phyloP scores from a whole-genome alignment of 768 basidiomycete species.

The Pleurotus platypus region DNA sequence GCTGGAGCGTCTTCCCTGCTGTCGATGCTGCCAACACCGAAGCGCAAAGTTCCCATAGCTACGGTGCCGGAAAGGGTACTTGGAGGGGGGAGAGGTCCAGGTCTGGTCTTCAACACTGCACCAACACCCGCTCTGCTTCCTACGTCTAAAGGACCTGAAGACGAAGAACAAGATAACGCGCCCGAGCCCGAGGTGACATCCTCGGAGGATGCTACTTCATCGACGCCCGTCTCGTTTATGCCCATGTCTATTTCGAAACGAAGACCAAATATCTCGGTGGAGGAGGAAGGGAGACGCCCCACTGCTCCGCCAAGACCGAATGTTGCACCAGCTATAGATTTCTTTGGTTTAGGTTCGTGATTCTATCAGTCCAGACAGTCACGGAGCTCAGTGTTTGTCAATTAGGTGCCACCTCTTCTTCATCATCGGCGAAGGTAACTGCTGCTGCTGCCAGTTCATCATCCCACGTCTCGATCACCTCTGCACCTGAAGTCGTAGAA shows the following conservation, averaged over 20 bases:
- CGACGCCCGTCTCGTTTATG: constrained; percentile 38
- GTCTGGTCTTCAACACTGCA: constrained; percentile 53
- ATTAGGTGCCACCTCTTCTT: constrained; percentile 16
- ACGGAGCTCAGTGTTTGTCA: constrained; percentile 6
- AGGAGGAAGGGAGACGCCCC: constrained; percentile 33
- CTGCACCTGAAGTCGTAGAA: constrained; percentile 66
- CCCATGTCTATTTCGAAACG: constrained; percentile 61
- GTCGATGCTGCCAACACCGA: constrained; percentile 75
- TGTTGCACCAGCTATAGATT: constrained; percentile 44
- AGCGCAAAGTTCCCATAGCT: constrained; percentile 44
- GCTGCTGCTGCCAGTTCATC: constrained; percentile 18
- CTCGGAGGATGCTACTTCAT: not conserved
- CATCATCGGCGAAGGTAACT: constrained; percentile 14
- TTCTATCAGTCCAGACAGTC: not conserved
- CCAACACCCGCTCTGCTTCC: constrained; percentile 12
- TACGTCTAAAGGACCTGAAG: constrained; percentile 23
- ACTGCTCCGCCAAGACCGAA: constrained; percentile 11
- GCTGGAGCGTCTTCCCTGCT: constrained; percentile 64
- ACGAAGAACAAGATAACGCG: constrained; percentile 14
- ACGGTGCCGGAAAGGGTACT: constrained; percentile 51
- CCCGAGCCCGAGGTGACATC: no score
- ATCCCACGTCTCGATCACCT: constrained; percentile 35
- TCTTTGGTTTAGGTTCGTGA: constrained; percentile 63
- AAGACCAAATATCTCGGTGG: constrained; percentile 53
- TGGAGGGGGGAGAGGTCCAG: constrained; percentile 59